A percentile compares a stretch with the other conserved stretches of the same genome.
Conservation (phyloP, 2,329 filamentous ascomycete genomes). For the Fusarium devonianum region DNA sequence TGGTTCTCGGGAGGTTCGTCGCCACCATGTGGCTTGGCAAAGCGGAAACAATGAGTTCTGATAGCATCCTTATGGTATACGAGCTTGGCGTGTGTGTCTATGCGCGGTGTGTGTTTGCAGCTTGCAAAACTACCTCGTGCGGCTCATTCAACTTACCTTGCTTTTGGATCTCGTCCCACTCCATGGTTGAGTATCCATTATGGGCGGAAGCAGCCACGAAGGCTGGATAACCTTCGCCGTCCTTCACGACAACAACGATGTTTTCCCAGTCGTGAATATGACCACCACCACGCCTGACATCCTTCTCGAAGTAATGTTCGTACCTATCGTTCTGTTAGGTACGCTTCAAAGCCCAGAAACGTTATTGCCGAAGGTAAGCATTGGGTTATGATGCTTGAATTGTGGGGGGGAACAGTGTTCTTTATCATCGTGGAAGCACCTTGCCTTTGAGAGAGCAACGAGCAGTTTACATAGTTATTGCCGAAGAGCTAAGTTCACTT, state of each 20-base stretch:
- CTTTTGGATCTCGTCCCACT: conserved; percentile 5
- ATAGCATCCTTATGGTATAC: conserved; percentile 39
- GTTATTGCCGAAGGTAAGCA: no score
- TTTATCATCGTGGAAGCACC: no score
- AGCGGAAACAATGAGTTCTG: conserved; percentile 37
- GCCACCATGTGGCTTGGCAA: conserved; percentile 19
- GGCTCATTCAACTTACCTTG: conserved; percentile 1
- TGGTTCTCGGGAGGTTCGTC: neutral
- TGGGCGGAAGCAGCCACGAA: conserved; percentile 37
- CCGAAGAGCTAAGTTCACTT: neutral
- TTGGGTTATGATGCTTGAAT: no score
- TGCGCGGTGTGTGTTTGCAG: no score
- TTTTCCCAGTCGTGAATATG: conserved; percentile 53
- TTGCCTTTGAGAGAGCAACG: no score
- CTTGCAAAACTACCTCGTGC: no score
- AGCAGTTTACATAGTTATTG: no score
- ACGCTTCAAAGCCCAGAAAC: no score
- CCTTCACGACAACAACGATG: conserved; percentile 43
- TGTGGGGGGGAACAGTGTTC: no score
- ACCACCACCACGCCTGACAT: conserved; percentile 46
- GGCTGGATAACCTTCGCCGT: conserved; percentile 10
- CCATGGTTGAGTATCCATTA: conserved; percentile 28
- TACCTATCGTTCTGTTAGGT: no score
- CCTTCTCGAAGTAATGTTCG: conserved; percentile 53
- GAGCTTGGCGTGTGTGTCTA: conserved; percentile 23